These are phyloP conservation scores for Starmerella sp. DNA, from an alignment of 805 yeast genomes.

Conservation along the genomic window DNA sequence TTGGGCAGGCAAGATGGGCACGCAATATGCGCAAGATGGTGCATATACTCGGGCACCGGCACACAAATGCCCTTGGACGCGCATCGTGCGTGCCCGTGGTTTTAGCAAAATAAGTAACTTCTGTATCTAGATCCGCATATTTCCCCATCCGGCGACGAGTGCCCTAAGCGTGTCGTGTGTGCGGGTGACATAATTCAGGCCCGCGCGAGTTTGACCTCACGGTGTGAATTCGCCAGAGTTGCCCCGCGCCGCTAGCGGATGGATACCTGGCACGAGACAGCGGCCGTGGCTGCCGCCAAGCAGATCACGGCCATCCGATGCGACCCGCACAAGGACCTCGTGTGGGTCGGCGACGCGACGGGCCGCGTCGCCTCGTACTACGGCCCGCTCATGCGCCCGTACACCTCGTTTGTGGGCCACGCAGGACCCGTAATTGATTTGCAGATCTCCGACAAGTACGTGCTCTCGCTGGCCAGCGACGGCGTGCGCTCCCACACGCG, in stretches of 20 bases:
- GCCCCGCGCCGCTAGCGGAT: slow-evolving; percentile 7
- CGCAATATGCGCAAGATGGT: too few species aligned
- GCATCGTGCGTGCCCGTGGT: too few species aligned
- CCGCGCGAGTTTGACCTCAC: neutral
- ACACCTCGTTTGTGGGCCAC: slow-evolving; percentile 49
- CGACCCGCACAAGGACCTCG: slow-evolving; percentile 38
- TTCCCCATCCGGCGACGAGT: too few species aligned
- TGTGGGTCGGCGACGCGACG: slow-evolving; percentile 69
- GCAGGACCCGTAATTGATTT: slow-evolving; percentile 41
- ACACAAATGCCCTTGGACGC: too few species aligned
- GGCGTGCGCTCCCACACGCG: slow-evolving; percentile 45
- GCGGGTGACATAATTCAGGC: neutral
- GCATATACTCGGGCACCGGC: too few species aligned
- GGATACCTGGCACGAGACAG: slow-evolving; percentile 25
- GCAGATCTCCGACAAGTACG: slow-evolving; percentile 45
- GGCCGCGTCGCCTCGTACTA: slow-evolving; percentile 36
- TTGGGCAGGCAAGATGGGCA: too few species aligned
- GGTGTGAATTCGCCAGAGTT: neutral
- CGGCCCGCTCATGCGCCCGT: slow-evolving; percentile 42
- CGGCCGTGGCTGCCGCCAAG: slow-evolving; percentile 23
- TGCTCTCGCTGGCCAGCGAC: slow-evolving; percentile 44
- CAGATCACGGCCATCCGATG: slow-evolving; percentile 32
- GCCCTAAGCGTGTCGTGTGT: neutral
- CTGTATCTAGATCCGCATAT: neutral
- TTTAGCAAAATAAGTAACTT: neutral